Percentiles rank a stretch among this genome's conserved stretches.
Conservation (phyloP, 495 filamentous ascomycete genomes). For the Hypoxylon crocopeplum region DNA sequence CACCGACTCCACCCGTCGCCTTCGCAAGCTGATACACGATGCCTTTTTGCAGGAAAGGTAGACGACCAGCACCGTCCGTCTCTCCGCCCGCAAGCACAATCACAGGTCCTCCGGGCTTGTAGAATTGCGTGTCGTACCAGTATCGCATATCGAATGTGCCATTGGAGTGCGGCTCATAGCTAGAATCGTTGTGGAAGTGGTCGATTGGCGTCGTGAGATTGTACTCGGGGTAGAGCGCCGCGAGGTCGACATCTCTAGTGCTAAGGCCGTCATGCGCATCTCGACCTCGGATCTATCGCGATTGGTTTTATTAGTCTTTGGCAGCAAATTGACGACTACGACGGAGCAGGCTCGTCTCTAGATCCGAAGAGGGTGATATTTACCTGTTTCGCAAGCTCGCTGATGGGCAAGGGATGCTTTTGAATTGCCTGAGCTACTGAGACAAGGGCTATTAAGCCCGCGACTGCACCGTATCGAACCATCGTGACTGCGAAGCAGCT, state of each 20-base stretch:
- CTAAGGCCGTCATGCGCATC: constrained; percentile 20
- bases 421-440: constrained; percentile 25
- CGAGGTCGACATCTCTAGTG: constrained; percentile 46
- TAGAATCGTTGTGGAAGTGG: constrained; percentile 75
- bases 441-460: constrained; percentile 19
- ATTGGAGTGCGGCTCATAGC: constrained; percentile 71
- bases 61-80: constrained; percentile 59
- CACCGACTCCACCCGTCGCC: constrained; percentile 71
- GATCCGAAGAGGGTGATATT: background rate
- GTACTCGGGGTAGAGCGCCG: constrained; percentile 60
- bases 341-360: too few species aligned
- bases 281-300: constrained; percentile 23
- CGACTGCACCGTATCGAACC: constrained; percentile 22
- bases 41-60: constrained; percentile 73
- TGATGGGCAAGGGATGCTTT: constrained; percentile 32
- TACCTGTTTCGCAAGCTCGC: constrained; percentile 35
- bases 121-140: constrained; percentile 73
- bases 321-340: background rate
- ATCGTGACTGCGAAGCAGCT: constrained; percentile 12
- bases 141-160: constrained; percentile 69
- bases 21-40: constrained; percentile 67
- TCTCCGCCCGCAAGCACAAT: constrained; percentile 75
- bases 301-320: constrained; percentile 1
- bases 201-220: constrained; percentile 73
- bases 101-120: constrained; percentile 73